Percentiles rank a stretch among this genome's conserved stretches.
phyloP scores from a whole-genome alignment of 176 grass and related monocot species.

The Eragrostis nindensis region DNA sequence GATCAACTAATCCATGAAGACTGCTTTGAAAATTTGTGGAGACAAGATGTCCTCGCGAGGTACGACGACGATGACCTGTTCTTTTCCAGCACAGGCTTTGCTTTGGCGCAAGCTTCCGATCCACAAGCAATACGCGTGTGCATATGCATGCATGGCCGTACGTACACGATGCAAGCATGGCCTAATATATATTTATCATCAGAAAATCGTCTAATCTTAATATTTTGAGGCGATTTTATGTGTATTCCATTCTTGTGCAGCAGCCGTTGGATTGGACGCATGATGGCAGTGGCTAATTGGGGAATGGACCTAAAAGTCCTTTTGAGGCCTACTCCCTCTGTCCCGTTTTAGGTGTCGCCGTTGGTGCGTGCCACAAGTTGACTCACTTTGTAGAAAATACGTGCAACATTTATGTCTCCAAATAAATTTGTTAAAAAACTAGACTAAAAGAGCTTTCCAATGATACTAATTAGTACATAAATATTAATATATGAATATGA shows the following conservation, averaged over 20 bases:
- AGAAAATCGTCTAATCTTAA: too few species aligned
- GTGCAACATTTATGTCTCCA: too few species aligned
- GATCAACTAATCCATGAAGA: conserved; percentile 15
- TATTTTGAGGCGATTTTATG: background rate
- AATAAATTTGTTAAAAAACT: too few species aligned
- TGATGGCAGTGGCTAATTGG: background rate
- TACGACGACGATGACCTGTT: conserved; percentile 4
- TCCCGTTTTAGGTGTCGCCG: too few species aligned
- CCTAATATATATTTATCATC: background rate
- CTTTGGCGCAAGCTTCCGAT: too few species aligned
- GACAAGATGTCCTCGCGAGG: conserved; percentile 5
- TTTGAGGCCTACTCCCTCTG: background rate
- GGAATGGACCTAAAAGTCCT: conserved; percentile 10
- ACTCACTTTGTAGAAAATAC: too few species aligned
- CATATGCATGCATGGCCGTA: background rate
- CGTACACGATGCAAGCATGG: background rate
- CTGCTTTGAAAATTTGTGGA: conserved; percentile 14
- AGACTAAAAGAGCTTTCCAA: too few species aligned
- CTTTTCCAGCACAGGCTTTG: too few species aligned
- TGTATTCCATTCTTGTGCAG: background rate
- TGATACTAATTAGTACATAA: too few species aligned
- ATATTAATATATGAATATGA: too few species aligned
- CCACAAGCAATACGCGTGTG: too few species aligned
- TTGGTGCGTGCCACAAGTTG: too few species aligned
- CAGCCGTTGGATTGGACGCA: background rate